These are phyloP conservation scores for Penicillium sp. DNA, from an alignment of 2,329 filamentous ascomycete species.

Conservation along the genomic window DNA sequence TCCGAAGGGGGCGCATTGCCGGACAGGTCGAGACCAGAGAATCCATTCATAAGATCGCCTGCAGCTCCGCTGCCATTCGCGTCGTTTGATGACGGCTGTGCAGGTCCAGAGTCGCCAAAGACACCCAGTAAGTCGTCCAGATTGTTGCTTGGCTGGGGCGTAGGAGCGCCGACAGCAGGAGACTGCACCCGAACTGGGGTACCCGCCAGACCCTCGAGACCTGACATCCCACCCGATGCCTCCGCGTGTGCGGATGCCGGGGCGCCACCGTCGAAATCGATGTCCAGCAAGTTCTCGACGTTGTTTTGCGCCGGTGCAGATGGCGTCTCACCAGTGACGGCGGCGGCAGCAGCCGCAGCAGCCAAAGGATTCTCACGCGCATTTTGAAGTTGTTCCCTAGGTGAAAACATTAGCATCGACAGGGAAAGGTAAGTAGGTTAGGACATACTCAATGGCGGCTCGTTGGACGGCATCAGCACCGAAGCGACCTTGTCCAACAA, in stretches of 20 bases:
- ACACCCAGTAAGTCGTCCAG: slow-evolving; percentile 78
- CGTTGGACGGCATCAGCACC: slow-evolving; percentile 91
- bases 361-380: slow-evolving; percentile 91
- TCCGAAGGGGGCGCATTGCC: slow-evolving; percentile 37
- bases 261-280: slow-evolving; percentile 89
- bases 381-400: slow-evolving; percentile 78
- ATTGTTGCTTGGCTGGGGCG: slow-evolving; percentile 47
- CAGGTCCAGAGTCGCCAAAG: slow-evolving; percentile 51
- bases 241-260: slow-evolving; percentile 76
- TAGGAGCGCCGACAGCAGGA: slow-evolving; percentile 37
- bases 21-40: slow-evolving; percentile 72
- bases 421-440: neutral
- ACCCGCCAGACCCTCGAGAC: slow-evolving; percentile 54
- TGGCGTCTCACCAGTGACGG: slow-evolving; percentile 52
- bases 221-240: slow-evolving; percentile 59
- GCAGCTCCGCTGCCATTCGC: slow-evolving; percentile 30
- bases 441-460: slow-evolving; percentile 73
- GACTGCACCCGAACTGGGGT: slow-evolving; percentile 49
- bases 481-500: slow-evolving; percentile 89
- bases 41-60: slow-evolving; percentile 69
- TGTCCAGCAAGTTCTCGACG: slow-evolving; percentile 90
- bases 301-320: slow-evolving; percentile 61
- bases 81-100: slow-evolving; percentile 30
- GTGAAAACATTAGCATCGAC: slow-evolving; percentile 19
- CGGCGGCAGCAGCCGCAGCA: slow-evolving; percentile 69